These are phyloP conservation scores for Aureobasidium sp. DNA, from an alignment of 2,329 filamentous ascomycete genomes.

Conservation along the genomic window DNA sequence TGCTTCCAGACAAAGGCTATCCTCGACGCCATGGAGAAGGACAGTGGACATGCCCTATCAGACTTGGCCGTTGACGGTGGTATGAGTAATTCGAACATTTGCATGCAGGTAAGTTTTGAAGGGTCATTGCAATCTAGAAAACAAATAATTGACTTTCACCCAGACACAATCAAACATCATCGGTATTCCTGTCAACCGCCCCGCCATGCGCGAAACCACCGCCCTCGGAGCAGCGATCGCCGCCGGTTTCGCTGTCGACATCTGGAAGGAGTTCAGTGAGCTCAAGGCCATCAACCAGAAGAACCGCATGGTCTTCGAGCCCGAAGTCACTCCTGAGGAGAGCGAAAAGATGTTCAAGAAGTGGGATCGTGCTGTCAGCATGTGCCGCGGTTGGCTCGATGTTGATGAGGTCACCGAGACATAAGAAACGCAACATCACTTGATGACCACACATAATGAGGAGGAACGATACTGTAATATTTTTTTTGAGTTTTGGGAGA, in stretches of 20 bases:
- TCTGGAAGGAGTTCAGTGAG: constrained; percentile 69
- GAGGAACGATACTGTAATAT: constrained; percentile 9
- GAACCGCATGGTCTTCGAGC: constrained; percentile 22
- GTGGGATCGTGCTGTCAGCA: constrained; percentile 23
- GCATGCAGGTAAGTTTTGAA: constrained; percentile 59
- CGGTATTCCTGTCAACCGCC: constrained; percentile 71
- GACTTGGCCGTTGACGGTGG: constrained; percentile 77
- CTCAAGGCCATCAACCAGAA: constrained; percentile 41
- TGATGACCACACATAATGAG: not conserved
- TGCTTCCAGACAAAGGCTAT: constrained; percentile 91
- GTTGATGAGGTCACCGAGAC: constrained; percentile 19
- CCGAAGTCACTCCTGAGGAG: constrained; percentile 20
- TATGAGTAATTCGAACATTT: constrained; percentile 77
- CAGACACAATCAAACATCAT: constrained; percentile 76
- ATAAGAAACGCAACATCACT: not conserved
- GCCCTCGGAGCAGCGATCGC: constrained; percentile 79
- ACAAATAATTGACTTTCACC: not conserved
- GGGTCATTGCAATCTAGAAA: not conserved
- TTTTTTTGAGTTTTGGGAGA: not conserved
- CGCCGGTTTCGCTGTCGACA: constrained; percentile 68
- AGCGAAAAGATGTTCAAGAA: constrained; percentile 24
- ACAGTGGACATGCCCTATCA: constrained; percentile 66
- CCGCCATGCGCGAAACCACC: constrained; percentile 80
- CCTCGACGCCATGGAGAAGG: constrained; percentile 77
- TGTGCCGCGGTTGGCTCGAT: constrained; percentile 24